phyloP scores from a whole-genome alignment of 1,284 basidiomycete genomes.

The Sutorius eximius region DNA sequence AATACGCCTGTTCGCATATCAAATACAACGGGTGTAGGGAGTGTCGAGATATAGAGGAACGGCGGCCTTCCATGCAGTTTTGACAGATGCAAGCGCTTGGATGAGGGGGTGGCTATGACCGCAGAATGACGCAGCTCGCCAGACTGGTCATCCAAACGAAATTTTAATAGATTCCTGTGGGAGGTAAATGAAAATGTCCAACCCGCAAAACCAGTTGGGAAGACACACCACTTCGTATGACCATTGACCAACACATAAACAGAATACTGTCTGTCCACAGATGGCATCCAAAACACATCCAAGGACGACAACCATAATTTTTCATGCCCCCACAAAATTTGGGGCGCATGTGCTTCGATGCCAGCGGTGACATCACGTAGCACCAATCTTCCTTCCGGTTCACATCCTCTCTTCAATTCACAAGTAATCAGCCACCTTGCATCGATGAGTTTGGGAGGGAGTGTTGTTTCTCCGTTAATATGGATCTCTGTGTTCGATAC shows the following conservation, averaged over 20 bases:
- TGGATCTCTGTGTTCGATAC: background rate
- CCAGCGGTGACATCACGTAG: background rate
- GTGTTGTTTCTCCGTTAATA: background rate
- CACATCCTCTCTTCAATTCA: background rate
- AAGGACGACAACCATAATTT: too few relatives aligned
- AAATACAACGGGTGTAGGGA: background rate
- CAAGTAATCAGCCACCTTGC: slow-evolving; percentile 1
- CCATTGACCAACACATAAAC: background rate
- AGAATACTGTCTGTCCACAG: background rate
- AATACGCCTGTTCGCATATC: background rate
- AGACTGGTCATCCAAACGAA: background rate
- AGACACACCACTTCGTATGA: background rate
- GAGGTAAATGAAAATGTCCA: background rate
- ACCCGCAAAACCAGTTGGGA: background rate
- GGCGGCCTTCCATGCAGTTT: background rate
- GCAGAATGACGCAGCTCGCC: background rate
- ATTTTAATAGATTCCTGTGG: background rate
- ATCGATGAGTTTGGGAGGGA: background rate
- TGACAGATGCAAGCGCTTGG: background rate
- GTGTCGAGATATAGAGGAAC: background rate
- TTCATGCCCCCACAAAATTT: background rate
- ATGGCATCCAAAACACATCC: too few relatives aligned
- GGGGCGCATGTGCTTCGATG: background rate
- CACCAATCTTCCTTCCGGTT: background rate
- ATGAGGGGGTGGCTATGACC: background rate